Base-by-base conservation (phyloP, 345 rosid genomes). In the Brassica nigra region DNA sequence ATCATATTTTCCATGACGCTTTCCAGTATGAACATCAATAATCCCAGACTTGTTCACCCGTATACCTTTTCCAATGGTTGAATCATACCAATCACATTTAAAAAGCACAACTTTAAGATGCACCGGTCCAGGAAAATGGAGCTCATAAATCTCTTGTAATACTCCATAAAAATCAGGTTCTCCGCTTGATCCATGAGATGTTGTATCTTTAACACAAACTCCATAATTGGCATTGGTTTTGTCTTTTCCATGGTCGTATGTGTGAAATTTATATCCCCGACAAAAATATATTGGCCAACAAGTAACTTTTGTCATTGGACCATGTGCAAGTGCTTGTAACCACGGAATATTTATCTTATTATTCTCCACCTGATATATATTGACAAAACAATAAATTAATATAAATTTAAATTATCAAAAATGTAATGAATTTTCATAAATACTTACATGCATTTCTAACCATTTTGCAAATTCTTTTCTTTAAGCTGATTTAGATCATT, bases 251-350 rank as follows among this genome's bases (percentile, higher is more conserved):
- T 42, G 42, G 42, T 2, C 42, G 2, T 37, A 37, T 37, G 42
- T 37, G 42, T 37, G 42, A 37, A 37, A 37, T 37, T 8, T 37
- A 37, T 37, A 37, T 37, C 42, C 11, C 42, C 42, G 42, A 37
- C 42, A 37, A 37, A 42, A 42, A 11, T 42, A 42, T 42, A 68
- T 68, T 1, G 71, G 71, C 58, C 71, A 68, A 68, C 3, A 8
- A 33, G 31, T 55, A 12, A 71, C 55, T 59, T 70, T 70, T 11
- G 0, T 59, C 55, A 59, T 18, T 3, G 55, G 76, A 59, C 76
- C 54, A 10, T 71, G 65, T 5, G 4, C 49, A 1, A 71, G 9
- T 0, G 33, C 0, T 0, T 18, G 18, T 2, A 72, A 37, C 76
- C 76, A 72, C 2, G n/a, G 55, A 34, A 14, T 20, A 72, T 6